Base-by-base conservation (phyloP, 345 rosid genomes). In the Gossypium australe region DNA sequence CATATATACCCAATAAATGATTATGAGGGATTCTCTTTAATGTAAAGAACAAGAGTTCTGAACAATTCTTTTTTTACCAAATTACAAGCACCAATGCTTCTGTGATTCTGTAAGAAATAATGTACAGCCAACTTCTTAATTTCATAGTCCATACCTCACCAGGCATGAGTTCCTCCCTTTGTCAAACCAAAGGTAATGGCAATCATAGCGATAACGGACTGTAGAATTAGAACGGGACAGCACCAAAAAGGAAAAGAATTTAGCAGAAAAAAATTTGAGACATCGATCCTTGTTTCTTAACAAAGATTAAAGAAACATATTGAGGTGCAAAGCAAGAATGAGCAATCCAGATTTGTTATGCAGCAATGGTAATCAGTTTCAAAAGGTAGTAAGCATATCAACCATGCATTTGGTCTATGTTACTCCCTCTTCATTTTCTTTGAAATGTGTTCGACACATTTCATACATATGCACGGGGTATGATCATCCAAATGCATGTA, bases 151-250 rank as follows among this genome's bases (percentile, higher is more conserved):
- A 14, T 63, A 66, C 61, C 53, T 81, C 82, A 86, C 93, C 94
- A 89, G 75, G 71, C 22, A 74, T 76, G 75, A 74, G 41, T 5
- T 34, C 84, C 56, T 79, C 87, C 85, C 80, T 81, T 86, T 51
- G 91, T 82, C 69, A 76, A 78, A 25, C 97, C 90, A 47, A 93
- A 75, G 76, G 78, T 84, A 70, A 88, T n/a, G 41, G 89, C 94
- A 61, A 91, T 77, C 78, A 86, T 18, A 10, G 92, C 82, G 62
- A 93, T 82, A 73, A 87, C 55, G 1, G 95, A 78, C 98, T 91
- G 93, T 69, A 78, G n/a, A 45, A 34, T 9, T 1, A 44, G 25
- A 61, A 55, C 29, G 2, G 9, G 76, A 45, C 1, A 55, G 56
- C 11, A 48, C 0, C 16, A 38, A 66, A 52, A 67, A 22, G 7